phyloP scores from a whole-genome alignment of 1,284 basidiomycete genomes.

The Puccinia brachypodii region DNA sequence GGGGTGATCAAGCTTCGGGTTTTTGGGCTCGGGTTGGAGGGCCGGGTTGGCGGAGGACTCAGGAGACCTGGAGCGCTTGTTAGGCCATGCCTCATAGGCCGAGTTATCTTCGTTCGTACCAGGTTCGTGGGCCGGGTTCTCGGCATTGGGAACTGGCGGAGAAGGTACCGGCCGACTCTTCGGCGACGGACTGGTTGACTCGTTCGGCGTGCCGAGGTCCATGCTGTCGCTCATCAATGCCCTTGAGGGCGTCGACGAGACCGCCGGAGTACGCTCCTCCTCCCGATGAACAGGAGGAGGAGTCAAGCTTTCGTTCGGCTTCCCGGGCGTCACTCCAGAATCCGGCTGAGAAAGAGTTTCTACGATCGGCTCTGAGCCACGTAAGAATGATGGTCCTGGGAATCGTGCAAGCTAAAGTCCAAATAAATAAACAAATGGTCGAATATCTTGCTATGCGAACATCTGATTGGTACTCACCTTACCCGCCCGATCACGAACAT shows the following conservation, averaged over 20 bases:
- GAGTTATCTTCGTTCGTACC: background rate
- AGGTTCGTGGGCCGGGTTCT: background rate
- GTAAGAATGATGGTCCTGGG: conserved; percentile 13
- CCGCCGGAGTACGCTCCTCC: background rate
- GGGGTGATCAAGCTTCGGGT: background rate
- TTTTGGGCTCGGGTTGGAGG: background rate
- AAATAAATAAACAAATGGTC: background rate
- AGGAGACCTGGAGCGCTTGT: conserved; percentile 19
- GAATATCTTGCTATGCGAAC: background rate
- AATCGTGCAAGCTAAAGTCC: background rate
- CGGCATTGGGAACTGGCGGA: background rate
- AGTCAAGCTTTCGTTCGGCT: background rate
- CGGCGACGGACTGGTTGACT: background rate
- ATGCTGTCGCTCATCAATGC: conserved; percentile 26
- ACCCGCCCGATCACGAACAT: conserved; percentile 20
- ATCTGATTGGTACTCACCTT: background rate
- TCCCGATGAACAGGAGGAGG: background rate
- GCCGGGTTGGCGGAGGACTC: background rate
- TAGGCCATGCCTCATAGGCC: background rate
- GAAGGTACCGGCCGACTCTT: background rate
- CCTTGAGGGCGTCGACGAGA: background rate
- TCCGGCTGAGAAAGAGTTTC: background rate
- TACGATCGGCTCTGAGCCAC: background rate
- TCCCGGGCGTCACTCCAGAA: background rate
- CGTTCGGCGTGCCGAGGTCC: conserved; percentile 15